Conservation (phyloP, 108 stramenopile genomes). For the Hondaea fermentalgiana region DNA sequence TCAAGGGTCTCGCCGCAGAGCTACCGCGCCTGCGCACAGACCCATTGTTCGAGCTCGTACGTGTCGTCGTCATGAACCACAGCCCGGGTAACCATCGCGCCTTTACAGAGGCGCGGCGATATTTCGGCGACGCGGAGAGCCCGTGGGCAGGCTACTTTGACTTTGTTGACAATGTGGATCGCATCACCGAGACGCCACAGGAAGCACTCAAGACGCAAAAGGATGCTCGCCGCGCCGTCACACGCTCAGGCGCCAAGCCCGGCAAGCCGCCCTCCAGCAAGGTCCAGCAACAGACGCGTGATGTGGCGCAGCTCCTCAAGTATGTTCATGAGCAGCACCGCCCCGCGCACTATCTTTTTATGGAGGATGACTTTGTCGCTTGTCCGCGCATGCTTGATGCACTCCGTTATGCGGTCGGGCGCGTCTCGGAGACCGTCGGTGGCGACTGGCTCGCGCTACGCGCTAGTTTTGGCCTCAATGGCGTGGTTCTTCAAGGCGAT, state of each 20-base stretch:
- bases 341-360: neutral
- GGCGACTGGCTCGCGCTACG: neutral
- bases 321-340: neutral
- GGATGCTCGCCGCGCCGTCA: neutral
- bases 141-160: neutral
- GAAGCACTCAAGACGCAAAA: neutral
- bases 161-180: neutral
- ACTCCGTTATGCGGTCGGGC: neutral
- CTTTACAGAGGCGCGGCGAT: neutral
- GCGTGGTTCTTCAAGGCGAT: neutral
- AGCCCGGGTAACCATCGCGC: neutral
- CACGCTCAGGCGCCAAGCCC: neutral
- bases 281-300: conserved; percentile 26
- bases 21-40: neutral
- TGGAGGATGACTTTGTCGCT: conserved; percentile 28
- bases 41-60: neutral
- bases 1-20: neutral
- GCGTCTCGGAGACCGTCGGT: neutral
- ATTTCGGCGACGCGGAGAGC: neutral
- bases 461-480: conserved; percentile 2
- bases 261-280: neutral
- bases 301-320: neutral
- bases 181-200: neutral
- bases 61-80: conserved; percentile 24
- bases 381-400: neutral